Percentiles rank a stretch among this genome's conserved stretches.
Conservation (phyloP, 108 stramenopile genomes). For the Aurantiochytrium sp. region DNA sequence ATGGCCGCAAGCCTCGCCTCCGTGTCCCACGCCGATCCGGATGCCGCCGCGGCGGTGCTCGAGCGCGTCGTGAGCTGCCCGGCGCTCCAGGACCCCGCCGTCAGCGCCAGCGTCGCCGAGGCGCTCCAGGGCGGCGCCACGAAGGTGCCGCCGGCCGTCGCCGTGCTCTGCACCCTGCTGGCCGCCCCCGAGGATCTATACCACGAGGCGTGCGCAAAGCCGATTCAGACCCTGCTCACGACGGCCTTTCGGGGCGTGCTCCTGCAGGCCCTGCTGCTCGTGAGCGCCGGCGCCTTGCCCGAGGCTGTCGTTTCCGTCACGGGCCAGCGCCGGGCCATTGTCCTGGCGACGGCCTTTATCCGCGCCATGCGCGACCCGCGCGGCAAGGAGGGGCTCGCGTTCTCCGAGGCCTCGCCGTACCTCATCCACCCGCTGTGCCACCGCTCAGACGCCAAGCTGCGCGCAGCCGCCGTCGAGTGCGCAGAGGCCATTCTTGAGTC, state of each 20-base stretch:
- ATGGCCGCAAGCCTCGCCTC: background rate
- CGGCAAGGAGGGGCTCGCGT: background rate
- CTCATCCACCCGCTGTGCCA: background rate
- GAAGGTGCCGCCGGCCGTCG: background rate
- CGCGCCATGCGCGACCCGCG: background rate
- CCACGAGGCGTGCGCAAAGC: background rate
- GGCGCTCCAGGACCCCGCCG: background rate
- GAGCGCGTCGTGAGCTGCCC: background rate
- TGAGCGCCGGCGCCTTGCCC: background rate
- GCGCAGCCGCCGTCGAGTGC: background rate
- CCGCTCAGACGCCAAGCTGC: background rate
- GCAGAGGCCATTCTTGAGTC: background rate
- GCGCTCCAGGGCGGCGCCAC: background rate
- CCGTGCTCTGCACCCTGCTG: background rate
- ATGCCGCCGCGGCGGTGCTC: background rate
- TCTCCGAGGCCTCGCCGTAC: background rate
- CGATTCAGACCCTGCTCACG: background rate
- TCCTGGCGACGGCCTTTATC: background rate
- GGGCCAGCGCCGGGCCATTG: background rate
- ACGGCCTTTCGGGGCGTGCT: background rate
- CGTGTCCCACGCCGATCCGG: background rate
- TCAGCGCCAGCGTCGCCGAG: background rate
- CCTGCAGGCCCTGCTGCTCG: background rate
- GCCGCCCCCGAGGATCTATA: background rate
- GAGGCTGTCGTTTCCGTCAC: background rate